Base-by-base conservation (phyloP, 129 eudicot species). In the Ambrosia trifida region DNA sequence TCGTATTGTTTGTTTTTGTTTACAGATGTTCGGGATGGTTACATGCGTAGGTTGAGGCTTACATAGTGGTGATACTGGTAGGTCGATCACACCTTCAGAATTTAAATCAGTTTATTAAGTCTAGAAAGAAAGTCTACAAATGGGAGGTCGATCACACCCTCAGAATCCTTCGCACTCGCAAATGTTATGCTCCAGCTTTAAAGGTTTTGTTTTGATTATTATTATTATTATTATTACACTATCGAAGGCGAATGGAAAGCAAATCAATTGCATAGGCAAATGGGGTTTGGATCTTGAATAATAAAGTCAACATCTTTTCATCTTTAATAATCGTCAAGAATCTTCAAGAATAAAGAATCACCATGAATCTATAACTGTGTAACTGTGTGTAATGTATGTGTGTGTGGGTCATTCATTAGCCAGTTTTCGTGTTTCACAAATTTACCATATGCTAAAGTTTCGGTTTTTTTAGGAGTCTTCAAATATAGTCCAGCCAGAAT, bases 131-230 rank as follows among this genome's bases (percentile, higher is more conserved):
- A 30, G 99, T 87, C 19, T 95, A 71, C 58, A 95, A 95, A 79
- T 95, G 99, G 99, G 99, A 95, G 62, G 97, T 90, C 36, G 99
- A 89, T 66, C 84, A 81, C 52, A 75, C 97, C 2, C 78, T 95
- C 74, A 88, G 88, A 87, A 30, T 82, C 61, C 91, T 95, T 30
- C 96, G 99, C 35, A 43, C 66, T 58, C 96, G 96, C 74, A 88
- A 83, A 59, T 94, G 87, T 18, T 88, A 83, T 32, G 85, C 77
- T 63, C 84, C 99, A 30, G 99, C 99, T 3, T 72, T 95, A 49
- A 95, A 95, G 97, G 99, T 95, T 33, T 73, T 10, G 9, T 20
- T 12, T n/a, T 32, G 10, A 16, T 24, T 28, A 5, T 28, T 7
- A 1, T 16, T 19, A 0, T 59, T 59, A n/a, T n/a, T n/a, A n/a